Conservation (phyloP, 2,329 filamentous ascomycete genomes). For the Colletotrichum somersetense region DNA sequence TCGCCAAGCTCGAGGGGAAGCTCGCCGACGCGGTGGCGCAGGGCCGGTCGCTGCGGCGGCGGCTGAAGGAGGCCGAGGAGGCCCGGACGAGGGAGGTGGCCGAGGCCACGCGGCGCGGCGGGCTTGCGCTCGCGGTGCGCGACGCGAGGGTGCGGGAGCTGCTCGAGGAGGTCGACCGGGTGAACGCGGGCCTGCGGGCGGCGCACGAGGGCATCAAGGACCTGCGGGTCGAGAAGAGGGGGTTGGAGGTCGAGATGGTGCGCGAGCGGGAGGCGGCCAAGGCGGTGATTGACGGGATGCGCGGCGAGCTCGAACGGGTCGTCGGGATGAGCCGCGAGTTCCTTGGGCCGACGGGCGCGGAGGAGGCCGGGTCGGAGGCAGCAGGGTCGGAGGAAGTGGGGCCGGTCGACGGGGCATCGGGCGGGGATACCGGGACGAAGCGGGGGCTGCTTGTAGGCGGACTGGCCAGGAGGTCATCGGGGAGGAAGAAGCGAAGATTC, state of each 20-base stretch:
- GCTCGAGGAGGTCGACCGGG: slow-evolving; percentile 60
- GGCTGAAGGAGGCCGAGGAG: slow-evolving; percentile 56
- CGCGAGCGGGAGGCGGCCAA: slow-evolving; percentile 57
- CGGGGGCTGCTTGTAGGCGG: slow-evolving; percentile 47
- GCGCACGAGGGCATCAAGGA: slow-evolving; percentile 61
- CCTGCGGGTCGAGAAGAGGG: slow-evolving; percentile 61
- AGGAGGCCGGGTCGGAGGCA: slow-evolving; percentile 37
- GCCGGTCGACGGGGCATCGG: slow-evolving; percentile 27
- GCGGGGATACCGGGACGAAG: slow-evolving; percentile 42
- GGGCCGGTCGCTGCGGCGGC: slow-evolving; percentile 53
- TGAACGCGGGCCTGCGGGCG: slow-evolving; percentile 58
- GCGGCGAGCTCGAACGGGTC: slow-evolving; percentile 63
- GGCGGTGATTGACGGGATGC: slow-evolving; percentile 63
- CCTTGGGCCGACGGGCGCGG: slow-evolving; percentile 49
- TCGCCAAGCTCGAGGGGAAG: slow-evolving; percentile 59
- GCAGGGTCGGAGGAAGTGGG: slow-evolving; percentile 40
- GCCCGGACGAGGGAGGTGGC: slow-evolving; percentile 50
- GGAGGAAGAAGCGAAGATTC: slow-evolving; percentile 60
- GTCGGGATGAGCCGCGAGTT: slow-evolving; percentile 61
- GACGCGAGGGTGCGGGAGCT: slow-evolving; percentile 65
- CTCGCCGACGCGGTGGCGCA: slow-evolving; percentile 57
- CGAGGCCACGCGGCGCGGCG: slow-evolving; percentile 57
- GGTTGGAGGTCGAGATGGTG: slow-evolving; percentile 52
- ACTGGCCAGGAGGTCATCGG: slow-evolving; percentile 49
- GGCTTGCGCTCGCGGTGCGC: slow-evolving; percentile 61